A percentile compares a stretch with the other conserved stretches of the same genome.
phyloP scores from a whole-genome alignment of 2,329 filamentous ascomycete genomes.

The Peltaster fructicola region DNA sequence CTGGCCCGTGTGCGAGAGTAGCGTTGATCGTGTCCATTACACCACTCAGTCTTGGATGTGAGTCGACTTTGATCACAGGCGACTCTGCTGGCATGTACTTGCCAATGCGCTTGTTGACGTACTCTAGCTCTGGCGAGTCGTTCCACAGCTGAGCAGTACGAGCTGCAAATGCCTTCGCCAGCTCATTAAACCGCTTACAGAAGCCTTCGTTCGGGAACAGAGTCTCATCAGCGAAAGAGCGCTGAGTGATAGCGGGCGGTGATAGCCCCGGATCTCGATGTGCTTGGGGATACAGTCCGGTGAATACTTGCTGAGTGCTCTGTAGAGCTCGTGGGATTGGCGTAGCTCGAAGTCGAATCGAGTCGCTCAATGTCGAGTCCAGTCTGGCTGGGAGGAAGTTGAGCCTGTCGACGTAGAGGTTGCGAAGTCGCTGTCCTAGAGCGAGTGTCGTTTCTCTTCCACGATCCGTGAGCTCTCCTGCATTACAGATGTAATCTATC shows the following conservation, averaged over 20 bases:
- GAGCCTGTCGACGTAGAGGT: conserved; percentile 33
- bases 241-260: conserved; percentile 26
- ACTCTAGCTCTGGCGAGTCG: conserved; percentile 58
- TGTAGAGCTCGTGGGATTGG: conserved; percentile 33
- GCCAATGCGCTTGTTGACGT: conserved; percentile 58
- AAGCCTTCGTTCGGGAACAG: conserved; percentile 33
- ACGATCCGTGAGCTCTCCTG: conserved; percentile 33
- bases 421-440: conserved; percentile 29
- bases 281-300: conserved; percentile 29
- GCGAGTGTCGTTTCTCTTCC: conserved; percentile 32
- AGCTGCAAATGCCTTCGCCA: conserved; percentile 30
- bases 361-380: conserved; percentile 16
- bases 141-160: conserved; percentile 31
- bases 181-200: conserved; percentile 30
- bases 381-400: conserved; percentile 30
- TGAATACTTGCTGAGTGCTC: conserved; percentile 33
- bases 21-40: conserved; percentile 92
- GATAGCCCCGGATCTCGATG: conserved; percentile 25
- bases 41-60: conserved; percentile 65
- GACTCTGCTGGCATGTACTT: conserved; percentile 66
- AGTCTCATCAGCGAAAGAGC: conserved; percentile 30
- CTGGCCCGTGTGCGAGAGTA: conserved; percentile 65
- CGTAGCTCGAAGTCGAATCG: conserved; percentile 30
- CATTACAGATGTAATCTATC: conserved; percentile 65
- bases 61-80: conserved; percentile 61